Base-by-base conservation (phyloP, 208 protist species). In the Leishmania lainsoni region DNA sequence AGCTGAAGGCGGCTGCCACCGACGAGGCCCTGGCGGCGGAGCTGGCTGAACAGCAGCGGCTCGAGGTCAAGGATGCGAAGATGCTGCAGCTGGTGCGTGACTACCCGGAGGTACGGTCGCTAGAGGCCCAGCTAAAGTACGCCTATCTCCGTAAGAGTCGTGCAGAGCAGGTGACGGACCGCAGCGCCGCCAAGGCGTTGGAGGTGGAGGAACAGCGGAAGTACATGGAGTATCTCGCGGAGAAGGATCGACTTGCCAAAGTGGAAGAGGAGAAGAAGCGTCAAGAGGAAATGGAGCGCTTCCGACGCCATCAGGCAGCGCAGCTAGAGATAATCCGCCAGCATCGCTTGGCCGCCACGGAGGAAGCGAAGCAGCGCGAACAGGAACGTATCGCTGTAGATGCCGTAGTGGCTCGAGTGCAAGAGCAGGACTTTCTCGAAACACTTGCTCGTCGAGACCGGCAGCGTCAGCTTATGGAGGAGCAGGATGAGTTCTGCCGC, bases 341-440 rank as follows among this genome's bases (percentile, higher is more conserved):
- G 78, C 89, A 91, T 59, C 88, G 89, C 75, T 74, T 87, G 72
- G 77, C 87, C 10, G 81, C 91, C 22, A 51, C 89, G 61, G 81
- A 81, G 35, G 94, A 97, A 78, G 92, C 89, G 45, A 86, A 90
- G 81, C 81, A 92, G 78, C 87, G 81, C 17, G 87, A 91, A 65
- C 89, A 91, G 86, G 95, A 98, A 87, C 92, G 94, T 58, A 90
- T 95, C n/a, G 92, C 90, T 1, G 95, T 98, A 68, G 94, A 98
- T 63, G 93, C 90, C 0, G 92, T 98, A 29, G 94, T 96, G 72
- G 92, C 94, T 1, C 90, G 93, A 9, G 87, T 97, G 32, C 93
- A 96, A 73, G 93, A 97, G 83, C 89, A 95, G 75, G 94, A 97
- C 70, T 94, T 96, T 73, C 78, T 96, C 54, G 89, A 97, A 26